Conservation (phyloP, 108 stramenopile species). For the Cyclotella sp. region DNA sequence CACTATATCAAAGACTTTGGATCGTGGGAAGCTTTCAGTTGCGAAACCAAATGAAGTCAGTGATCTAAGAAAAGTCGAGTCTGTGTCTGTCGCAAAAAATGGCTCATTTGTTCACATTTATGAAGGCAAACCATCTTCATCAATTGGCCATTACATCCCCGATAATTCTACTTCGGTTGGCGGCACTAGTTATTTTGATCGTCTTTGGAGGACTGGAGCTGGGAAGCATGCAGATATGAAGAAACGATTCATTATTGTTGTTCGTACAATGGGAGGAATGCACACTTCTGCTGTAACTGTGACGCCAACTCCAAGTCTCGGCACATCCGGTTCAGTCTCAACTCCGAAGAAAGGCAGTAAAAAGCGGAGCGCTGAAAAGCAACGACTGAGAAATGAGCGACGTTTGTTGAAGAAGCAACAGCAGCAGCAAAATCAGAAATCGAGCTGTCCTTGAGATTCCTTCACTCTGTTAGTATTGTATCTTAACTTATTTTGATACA, state of each 20-base stretch:
- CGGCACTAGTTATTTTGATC: constrained; percentile 86
- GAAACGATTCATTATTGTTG: constrained; percentile 61
- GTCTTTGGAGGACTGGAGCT: constrained; percentile 84
- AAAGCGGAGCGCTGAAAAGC: constrained; percentile 45
- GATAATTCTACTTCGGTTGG: constrained; percentile 4
- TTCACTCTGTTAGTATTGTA: not conserved
- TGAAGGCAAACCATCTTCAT: constrained; percentile 71
- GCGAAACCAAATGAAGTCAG: constrained; percentile 26
- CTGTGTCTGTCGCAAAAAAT: constrained; percentile 8
- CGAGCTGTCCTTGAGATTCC: not conserved
- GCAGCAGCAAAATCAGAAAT: not conserved
- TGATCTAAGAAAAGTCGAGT: constrained; percentile 34
- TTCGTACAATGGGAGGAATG: constrained; percentile 14
- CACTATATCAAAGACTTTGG: constrained; percentile 58
- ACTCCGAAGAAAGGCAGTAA: constrained; percentile 24
- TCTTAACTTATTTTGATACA: not conserved
- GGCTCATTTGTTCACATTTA: constrained; percentile 42
- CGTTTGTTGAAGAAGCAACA: constrained; percentile 48
- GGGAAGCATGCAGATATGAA: constrained; percentile 75
- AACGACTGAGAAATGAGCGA: constrained; percentile 50
- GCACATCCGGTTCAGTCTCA: not conserved
- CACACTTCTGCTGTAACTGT: not conserved
- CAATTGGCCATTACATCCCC: constrained; percentile 62
- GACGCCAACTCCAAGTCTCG: not conserved
- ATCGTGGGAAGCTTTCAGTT: constrained; percentile 28